Conservation (phyloP, 306 rosid genomes). For the Cyamopsis tetragonoloba region DNA sequence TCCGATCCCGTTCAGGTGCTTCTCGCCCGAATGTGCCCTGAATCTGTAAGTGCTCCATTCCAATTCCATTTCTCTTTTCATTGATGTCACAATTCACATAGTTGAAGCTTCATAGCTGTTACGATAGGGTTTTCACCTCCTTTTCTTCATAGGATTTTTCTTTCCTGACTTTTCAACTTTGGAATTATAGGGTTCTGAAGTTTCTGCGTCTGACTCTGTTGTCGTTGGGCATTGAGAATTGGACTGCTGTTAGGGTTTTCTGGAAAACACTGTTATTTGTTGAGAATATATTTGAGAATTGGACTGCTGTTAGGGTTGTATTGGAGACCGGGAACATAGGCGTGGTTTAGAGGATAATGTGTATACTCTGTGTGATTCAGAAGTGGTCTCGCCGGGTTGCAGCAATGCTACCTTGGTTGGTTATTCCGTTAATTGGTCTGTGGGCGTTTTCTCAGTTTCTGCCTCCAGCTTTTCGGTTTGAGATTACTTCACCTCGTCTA, state of each 20-base stretch:
- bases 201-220: slow-evolving; percentile 30
- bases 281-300: slow-evolving; percentile 11
- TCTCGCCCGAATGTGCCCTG: slow-evolving; percentile 31
- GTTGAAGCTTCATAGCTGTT: slow-evolving; percentile 27
- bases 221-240: slow-evolving; percentile 40
- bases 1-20: slow-evolving; percentile 24
- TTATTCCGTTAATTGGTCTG: slow-evolving; percentile 86
- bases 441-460: slow-evolving; percentile 99
- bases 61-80: slow-evolving; percentile 36
- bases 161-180: slow-evolving; percentile 17
- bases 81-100: slow-evolving; percentile 23
- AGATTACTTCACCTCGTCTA: slow-evolving; percentile 89
- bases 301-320: slow-evolving; percentile 32
- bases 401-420: slow-evolving; percentile 98
- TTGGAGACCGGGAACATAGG: no score
- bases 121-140: slow-evolving; percentile 17
- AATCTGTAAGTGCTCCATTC: slow-evolving; percentile 50
- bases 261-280: slow-evolving; percentile 30
- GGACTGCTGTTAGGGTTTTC: slow-evolving; percentile 56
- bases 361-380: slow-evolving; percentile 99
- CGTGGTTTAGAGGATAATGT: slow-evolving; percentile 98
- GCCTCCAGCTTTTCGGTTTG: slow-evolving; percentile 95
- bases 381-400: slow-evolving; percentile 99
- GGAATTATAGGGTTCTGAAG: slow-evolving; percentile 69
- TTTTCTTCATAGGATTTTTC: background rate